Conservation (phyloP, 2,329 filamentous ascomycete species). For the Neopestalotiopsis rosae region DNA sequence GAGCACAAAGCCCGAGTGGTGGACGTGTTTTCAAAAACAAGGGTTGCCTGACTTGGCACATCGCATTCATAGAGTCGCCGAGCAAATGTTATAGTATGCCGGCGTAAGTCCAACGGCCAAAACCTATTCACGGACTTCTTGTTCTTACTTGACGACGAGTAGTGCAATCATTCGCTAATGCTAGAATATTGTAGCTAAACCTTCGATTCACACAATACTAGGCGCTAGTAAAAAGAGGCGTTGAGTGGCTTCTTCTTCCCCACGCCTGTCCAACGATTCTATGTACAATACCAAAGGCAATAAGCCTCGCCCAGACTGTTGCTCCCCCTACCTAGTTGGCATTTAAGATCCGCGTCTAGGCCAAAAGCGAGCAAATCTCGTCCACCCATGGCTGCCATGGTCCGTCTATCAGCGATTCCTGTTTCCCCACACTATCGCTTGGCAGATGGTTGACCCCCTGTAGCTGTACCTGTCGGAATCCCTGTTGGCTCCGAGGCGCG, state of each 20-base stretch:
- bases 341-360: slow-evolving; percentile 8
- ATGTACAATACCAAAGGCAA: background rate
- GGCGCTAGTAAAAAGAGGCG: background rate
- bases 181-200: too few species aligned
- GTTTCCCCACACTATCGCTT: slow-evolving; percentile 8
- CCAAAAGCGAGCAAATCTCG: background rate
- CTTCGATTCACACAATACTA: background rate
- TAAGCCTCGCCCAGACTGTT: slow-evolving; percentile 1
- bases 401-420: background rate
- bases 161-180: too few species aligned
- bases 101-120: too few species aligned
- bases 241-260: background rate
- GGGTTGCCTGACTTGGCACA: background rate
- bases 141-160: too few species aligned
- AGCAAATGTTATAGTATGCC: background rate
- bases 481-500: background rate
- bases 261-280: background rate
- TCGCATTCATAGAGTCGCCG: background rate
- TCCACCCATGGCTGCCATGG: background rate
- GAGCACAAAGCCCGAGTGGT: background rate
- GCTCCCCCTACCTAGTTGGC: background rate
- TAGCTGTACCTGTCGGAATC: background rate
- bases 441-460: background rate
- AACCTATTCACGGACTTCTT: too few species aligned
- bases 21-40: background rate